These are phyloP conservation scores for Malus asiatica DNA, from an alignment of 306 rosid species.

Conservation along the genomic window DNA sequence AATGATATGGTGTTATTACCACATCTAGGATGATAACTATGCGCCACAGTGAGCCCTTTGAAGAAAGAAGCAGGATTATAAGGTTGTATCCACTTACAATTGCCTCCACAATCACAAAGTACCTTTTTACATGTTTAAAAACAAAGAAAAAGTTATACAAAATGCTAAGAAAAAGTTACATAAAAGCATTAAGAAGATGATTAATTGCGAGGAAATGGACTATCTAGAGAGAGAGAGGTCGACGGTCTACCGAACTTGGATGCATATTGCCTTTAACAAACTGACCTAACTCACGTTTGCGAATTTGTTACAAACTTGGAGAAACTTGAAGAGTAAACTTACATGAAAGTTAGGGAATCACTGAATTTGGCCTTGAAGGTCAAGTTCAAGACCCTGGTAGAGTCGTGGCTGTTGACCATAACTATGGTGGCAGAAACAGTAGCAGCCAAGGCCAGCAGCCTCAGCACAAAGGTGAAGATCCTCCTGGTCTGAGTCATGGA, in stretches of 20 bases:
- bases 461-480: slow-evolving; percentile 14
- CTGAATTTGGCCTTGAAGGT: slow-evolving; percentile 27
- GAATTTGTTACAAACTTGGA: neutral
- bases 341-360: slow-evolving; percentile 24
- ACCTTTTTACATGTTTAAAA: slow-evolving; percentile 2
- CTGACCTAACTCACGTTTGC: too few species aligned
- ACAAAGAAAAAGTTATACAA: neutral
- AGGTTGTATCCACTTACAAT: slow-evolving; percentile 24
- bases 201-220: neutral
- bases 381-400: slow-evolving; percentile 19
- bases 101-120: slow-evolving; percentile 25
- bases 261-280: too few species aligned
- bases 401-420: slow-evolving; percentile 28
- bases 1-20: neutral
- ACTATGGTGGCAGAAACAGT: slow-evolving; percentile 12
- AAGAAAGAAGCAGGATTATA: slow-evolving; percentile 15
- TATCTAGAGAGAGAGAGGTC: too few species aligned
- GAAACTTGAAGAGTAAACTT: neutral
- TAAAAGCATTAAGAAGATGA: neutral
- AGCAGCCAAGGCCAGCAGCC: slow-evolving; percentile 34
- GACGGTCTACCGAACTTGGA: too few species aligned
- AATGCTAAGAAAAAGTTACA: neutral
- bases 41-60: slow-evolving; percentile 7
- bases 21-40: slow-evolving; percentile 16
- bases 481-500: slow-evolving; percentile 19